phyloP scores from a whole-genome alignment of 1,284 basidiomycete species.

The Trametes hirsuta region DNA sequence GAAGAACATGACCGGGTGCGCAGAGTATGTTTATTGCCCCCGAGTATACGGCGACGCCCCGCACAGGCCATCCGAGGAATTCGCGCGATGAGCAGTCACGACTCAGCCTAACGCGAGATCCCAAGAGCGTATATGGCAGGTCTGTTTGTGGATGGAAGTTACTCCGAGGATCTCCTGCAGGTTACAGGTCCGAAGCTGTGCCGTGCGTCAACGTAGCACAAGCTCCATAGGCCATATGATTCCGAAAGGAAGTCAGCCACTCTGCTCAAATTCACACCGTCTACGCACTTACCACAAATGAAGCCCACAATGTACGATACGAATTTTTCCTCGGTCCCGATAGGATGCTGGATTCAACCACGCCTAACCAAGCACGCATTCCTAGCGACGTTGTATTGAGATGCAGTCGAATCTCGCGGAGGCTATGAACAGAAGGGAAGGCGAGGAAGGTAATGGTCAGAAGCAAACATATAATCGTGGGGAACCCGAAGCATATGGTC shows the following conservation, averaged over 20 bases:
- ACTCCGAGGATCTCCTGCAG: constrained; percentile 13
- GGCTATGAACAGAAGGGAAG: neutral
- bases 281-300: too few relatives aligned
- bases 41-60: constrained; percentile 18
- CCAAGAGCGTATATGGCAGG: constrained; percentile 9
- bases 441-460: neutral
- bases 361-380: too few relatives aligned
- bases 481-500: neutral
- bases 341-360: too few relatives aligned
- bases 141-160: neutral
- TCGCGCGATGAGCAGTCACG: constrained; percentile 14
- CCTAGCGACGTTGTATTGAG: too few relatives aligned
- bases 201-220: neutral
- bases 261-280: too few relatives aligned
- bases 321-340: too few relatives aligned
- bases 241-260: too few relatives aligned
- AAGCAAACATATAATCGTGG: neutral
- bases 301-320: too few relatives aligned
- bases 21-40: constrained; percentile 14
- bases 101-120: constrained; percentile 5
- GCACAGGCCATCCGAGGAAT: constrained; percentile 17
- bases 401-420: neutral
- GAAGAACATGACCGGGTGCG: neutral
- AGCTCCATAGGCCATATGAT: too few relatives aligned
- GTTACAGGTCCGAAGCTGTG: constrained; percentile 10